Evolutionary conservation across 2,329 filamentous ascomycete species (phyloP), one percentile per base, ranked within the genome.

Genomic region (Verruconis gallopava): DNA sequence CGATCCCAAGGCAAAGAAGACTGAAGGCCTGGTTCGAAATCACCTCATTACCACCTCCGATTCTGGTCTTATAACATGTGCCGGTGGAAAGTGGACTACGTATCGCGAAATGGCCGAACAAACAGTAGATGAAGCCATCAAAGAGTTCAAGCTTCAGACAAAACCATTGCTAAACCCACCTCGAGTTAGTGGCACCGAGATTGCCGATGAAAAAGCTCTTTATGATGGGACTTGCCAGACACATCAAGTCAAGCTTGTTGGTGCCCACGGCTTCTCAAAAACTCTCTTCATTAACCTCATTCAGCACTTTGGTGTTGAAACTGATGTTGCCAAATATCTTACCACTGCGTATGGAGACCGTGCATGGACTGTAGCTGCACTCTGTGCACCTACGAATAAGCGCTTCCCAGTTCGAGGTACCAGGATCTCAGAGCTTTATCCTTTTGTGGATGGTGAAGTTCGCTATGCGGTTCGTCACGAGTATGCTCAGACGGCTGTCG

Each of bases 221-320:
- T 68, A 84, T 20, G 77, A 82, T 53, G 85, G 85, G 33, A 71
- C 68, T 36, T 93, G 85, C 64, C 83, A 89, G 57, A 93, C 85
- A 2, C 84, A 91, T 59, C 76, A 80, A 52, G 79, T 93, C 41
- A 79, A 82, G 42, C 69, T 93, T 22, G 70, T 91, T 45, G 85
- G 85, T 51, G 83, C 85, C 9, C 85, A 93, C 58, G 85, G 85
- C 42, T 93, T 79, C 67, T 86, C 80, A 61, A 86, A 86, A 63
- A 85, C 86, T 2, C 76, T 95, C 18, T 94, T 94, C 66, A 94
- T 95, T 69, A 88, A 89, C 61, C 68, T 95, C 25, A 91, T 94
- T 56, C 86, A 95, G 61, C 84, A 93, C 64, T 94, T 85, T 56
- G 85, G 85, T 48, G 66, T 95, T 44, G 88, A 94, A 62, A 93